Percentiles rank a stretch among this genome's conserved stretches.
These are phyloP conservation scores for Trichocladium antarcticum DNA, from an alignment of 495 filamentous ascomycete species.

Conservation along the genomic window DNA sequence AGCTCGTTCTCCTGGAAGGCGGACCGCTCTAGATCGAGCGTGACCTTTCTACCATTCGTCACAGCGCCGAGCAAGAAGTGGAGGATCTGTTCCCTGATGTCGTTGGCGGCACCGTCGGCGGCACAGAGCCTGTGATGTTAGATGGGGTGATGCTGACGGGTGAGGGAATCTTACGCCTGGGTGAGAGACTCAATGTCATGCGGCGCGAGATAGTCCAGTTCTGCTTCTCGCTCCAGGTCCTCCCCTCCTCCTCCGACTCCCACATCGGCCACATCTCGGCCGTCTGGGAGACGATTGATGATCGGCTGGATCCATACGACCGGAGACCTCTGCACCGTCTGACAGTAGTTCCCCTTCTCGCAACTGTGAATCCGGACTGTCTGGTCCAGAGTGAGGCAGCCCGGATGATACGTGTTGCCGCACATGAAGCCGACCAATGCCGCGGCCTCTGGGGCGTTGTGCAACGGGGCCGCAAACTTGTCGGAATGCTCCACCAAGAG, in stretches of 20 bases:
- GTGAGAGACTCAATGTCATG: constrained; percentile 37
- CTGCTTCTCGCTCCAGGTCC: constrained; percentile 55
- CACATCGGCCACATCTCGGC: constrained; percentile 54
- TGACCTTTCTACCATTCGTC: constrained; percentile 21
- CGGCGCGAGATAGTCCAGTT: constrained; percentile 46
- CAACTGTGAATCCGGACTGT: constrained; percentile 77
- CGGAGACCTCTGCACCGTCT: constrained; percentile 40
- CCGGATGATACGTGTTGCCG: constrained; percentile 57
- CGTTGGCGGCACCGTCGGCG: constrained; percentile 13
- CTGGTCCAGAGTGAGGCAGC: constrained; percentile 57
- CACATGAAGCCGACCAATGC: constrained; percentile 64
- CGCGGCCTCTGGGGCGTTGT: constrained; percentile 47
- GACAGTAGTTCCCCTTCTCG: constrained; percentile 59
- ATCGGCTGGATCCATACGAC: constrained; percentile 73
- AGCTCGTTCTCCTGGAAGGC: constrained; percentile 16
- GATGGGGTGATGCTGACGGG: background rate
- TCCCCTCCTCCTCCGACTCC: constrained; percentile 73
- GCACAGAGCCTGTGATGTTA: constrained; percentile 11
- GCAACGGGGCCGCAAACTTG: constrained; percentile 26
- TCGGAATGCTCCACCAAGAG: constrained; percentile 34
- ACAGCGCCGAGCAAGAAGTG: constrained; percentile 19
- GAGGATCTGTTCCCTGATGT: constrained; percentile 19
- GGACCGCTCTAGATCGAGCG: constrained; percentile 24
- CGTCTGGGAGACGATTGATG: constrained; percentile 45
- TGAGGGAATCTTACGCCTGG: constrained; percentile 33